Evolutionary conservation across 805 yeast genomes (phyloP), one percentile per base, ranked within the genome.

Genomic region (Saccharomycopsis selenospora): DNA sequence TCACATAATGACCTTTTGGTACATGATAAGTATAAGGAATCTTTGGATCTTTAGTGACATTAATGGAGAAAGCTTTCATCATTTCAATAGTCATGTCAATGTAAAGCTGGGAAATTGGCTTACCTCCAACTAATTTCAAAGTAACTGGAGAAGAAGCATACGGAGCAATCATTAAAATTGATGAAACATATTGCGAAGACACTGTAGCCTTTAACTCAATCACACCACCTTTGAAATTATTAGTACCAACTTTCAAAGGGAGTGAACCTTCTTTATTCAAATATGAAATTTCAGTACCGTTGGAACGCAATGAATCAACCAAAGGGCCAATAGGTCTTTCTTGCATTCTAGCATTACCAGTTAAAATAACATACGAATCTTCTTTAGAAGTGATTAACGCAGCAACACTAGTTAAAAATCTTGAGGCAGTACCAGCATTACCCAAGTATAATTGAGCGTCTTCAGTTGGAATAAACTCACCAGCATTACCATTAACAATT

Each of bases 331-430:
- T 87, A 17, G 99, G 99, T 59, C 99, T 76, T 65, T 90, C 95
- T 66, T 90, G 95, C 99, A 93, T 93, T 66, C 99, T 79, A 44
- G 86, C 83, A 66, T 93, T 93, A 57, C 99, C 99, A 1, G 98
- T 93, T 54, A 93, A 72, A 4, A 79, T 68, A 25, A 89, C 79
- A 51, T 70, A 60, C 28, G 73, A 68, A 8, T 63, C 59, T 3
- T 58, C 62, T 2, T 63, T 60, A 13, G 73, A 60, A 18, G 76
- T 71, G 3, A 85, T 95, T 52, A 90, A 70, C n/a, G 95, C 76
- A 17, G 95, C 96, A 25, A 93, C 91, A 2, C 96, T 79, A 2
- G 97, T 86, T 61, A 93, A 75, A 65, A 93, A 93, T 60, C 99
- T 77, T 4, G 97, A 86, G 3, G 99, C 98, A 40, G 99, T 93